phyloP scores from a whole-genome alignment of 176 grass and related monocot species.

The Raddia guianensis region DNA sequence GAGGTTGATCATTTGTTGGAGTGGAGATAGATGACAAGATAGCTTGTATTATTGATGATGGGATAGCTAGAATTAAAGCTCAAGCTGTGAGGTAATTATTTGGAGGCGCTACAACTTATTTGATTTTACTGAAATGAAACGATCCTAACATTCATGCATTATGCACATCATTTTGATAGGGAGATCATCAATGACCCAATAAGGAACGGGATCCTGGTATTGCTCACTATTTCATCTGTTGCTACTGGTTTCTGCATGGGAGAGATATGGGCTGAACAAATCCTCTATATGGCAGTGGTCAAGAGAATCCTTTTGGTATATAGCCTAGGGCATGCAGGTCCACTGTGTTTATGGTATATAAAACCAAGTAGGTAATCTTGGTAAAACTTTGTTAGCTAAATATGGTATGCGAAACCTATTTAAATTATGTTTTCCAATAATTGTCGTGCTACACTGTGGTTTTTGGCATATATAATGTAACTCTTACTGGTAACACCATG shows the following conservation, averaged over 20 bases:
- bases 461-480: no score
- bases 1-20: constrained; percentile 6
- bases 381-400: no score
- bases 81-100: no score
- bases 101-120: no score
- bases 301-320: neutral
- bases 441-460: no score
- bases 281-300: neutral
- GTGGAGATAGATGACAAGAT: neutral
- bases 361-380: neutral
- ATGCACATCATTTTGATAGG: constrained; percentile 28
- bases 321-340: neutral
- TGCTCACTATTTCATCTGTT: neutral
- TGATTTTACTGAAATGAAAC: neutral
- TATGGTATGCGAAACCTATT: no score
- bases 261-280: neutral
- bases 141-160: constrained; percentile 9
- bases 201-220: neutral
- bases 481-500: no score
- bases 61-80: no score
- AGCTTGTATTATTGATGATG: no score
- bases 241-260: neutral
- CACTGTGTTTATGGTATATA: neutral
- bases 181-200: neutral
- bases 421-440: neutral